Conservation (phyloP, 106 monocot genomes). For the Allium cepa region DNA sequence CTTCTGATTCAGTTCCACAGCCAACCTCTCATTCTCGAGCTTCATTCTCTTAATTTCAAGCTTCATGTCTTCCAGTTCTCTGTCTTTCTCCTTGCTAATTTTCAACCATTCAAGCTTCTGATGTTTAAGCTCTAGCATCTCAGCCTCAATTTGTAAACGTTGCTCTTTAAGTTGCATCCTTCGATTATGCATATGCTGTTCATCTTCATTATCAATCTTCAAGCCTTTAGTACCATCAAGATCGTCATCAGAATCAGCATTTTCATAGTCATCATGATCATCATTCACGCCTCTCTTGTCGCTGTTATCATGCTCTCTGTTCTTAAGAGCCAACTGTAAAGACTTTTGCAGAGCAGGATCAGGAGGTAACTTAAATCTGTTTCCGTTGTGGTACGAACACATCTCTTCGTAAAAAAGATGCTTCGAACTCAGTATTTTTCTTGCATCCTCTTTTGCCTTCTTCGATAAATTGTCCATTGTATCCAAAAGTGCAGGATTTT, state of each 20-base stretch:
- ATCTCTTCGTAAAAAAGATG: slow-evolving; percentile 95
- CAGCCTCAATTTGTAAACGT: slow-evolving; percentile 38
- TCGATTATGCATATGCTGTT: slow-evolving; percentile 23
- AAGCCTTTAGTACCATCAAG: slow-evolving; percentile 25
- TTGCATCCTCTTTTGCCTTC: slow-evolving; percentile 74
- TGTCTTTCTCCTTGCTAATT: slow-evolving; percentile 70
- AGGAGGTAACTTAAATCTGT: slow-evolving; percentile 52
- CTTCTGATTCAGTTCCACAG: slow-evolving; percentile 54
- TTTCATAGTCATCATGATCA: slow-evolving; percentile 48
- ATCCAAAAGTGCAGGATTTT: slow-evolving; percentile 67
- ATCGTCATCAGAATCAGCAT: slow-evolving; percentile 34
- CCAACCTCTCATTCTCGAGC: slow-evolving; percentile 59
- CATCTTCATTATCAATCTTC: slow-evolving; percentile 20
- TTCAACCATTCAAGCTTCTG: slow-evolving; percentile 49
- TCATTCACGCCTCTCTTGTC: slow-evolving; percentile 24
- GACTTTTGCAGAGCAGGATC: slow-evolving; percentile 59
- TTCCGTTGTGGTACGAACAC: slow-evolving; percentile 89
- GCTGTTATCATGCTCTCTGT: slow-evolving; percentile 44
- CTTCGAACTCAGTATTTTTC: slow-evolving; percentile 89
- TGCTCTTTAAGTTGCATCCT: slow-evolving; percentile 49
- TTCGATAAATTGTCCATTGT: slow-evolving; percentile 54
- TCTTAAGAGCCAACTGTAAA: slow-evolving; percentile 45
- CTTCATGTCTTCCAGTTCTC: slow-evolving; percentile 50
- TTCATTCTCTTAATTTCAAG: slow-evolving; percentile 72
- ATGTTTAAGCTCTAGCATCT: slow-evolving; percentile 52